Percentiles rank a stretch among this genome's conserved stretches.
These are phyloP conservation scores for Cystoderma amianthinum DNA, from an alignment of 768 basidiomycete species.

Conservation along the genomic window DNA sequence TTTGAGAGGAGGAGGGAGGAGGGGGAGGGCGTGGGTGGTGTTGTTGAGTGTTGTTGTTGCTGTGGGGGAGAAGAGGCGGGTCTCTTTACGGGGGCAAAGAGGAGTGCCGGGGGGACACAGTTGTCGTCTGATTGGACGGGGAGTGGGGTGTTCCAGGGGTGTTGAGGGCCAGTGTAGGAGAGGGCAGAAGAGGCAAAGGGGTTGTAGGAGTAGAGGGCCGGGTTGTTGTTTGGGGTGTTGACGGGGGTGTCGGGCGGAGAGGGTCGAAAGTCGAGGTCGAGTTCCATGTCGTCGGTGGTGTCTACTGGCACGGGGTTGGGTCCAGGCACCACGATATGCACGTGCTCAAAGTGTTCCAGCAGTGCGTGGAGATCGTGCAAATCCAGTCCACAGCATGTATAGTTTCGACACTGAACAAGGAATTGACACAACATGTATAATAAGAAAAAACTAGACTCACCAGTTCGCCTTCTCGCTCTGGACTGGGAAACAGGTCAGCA, in stretches of 20 bases:
- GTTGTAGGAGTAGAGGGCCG: too few species aligned
- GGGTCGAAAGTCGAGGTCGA: slow-evolving; percentile 55
- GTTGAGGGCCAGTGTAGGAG: slow-evolving; percentile 17
- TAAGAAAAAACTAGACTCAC: slow-evolving; percentile 30
- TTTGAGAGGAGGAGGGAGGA: slow-evolving; percentile 68
- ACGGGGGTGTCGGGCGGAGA: slow-evolving; percentile 45
- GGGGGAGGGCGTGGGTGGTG: slow-evolving; percentile 30
- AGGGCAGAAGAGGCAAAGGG: slow-evolving; percentile 34
- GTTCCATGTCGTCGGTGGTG: slow-evolving; percentile 76
- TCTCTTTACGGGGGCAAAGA: slow-evolving; percentile 42
- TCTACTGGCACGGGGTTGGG: slow-evolving; percentile 31
- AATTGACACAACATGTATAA: slow-evolving; percentile 3
- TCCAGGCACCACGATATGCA: slow-evolving; percentile 73
- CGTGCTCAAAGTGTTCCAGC: slow-evolving; percentile 88
- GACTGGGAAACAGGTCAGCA: too few species aligned
- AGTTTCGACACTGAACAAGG: slow-evolving; percentile 66
- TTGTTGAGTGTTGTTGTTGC: neutral
- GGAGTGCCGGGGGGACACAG: slow-evolving; percentile 61
- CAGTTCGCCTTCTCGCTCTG: slow-evolving; percentile 70
- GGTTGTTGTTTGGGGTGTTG: too few species aligned
- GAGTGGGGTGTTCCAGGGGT: slow-evolving; percentile 17
- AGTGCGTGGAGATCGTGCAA: slow-evolving; percentile 52
- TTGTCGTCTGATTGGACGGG: slow-evolving; percentile 3
- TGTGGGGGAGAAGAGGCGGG: slow-evolving; percentile 5
- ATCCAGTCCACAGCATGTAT: slow-evolving; percentile 82